phyloP scores from a whole-genome alignment of 2,329 filamentous ascomycete species.

The Calycina marina region DNA sequence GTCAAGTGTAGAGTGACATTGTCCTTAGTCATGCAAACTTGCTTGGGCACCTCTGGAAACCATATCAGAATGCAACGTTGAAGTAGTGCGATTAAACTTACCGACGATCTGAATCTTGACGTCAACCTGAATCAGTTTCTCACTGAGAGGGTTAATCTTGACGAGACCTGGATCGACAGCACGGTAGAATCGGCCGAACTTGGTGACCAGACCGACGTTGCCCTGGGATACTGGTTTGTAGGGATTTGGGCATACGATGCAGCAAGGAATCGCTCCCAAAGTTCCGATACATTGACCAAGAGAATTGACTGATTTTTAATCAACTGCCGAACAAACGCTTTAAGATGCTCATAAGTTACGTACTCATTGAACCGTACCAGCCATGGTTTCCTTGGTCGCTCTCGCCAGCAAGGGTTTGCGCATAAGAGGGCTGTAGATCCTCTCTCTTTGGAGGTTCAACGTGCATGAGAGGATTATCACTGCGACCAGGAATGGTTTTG shows the following conservation, averaged over 20 bases:
- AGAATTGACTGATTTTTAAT: slow-evolving; percentile 40
- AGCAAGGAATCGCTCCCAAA: slow-evolving; percentile 79
- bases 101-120: slow-evolving; percentile 97
- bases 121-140: slow-evolving; percentile 80
- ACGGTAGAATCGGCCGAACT: slow-evolving; percentile 88
- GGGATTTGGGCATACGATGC: slow-evolving; percentile 83
- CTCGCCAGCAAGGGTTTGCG: slow-evolving; percentile 44
- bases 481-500: neutral
- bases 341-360: slow-evolving; percentile 21
- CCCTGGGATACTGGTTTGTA: slow-evolving; percentile 88
- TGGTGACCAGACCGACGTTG: slow-evolving; percentile 88
- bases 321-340: neutral
- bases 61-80: slow-evolving; percentile 2
- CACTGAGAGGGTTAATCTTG: slow-evolving; percentile 91
- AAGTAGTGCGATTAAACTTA: slow-evolving; percentile 20
- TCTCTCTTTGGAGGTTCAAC: slow-evolving; percentile 71
- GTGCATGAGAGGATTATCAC: slow-evolving; percentile 36
- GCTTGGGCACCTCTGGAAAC: slow-evolving; percentile 65
- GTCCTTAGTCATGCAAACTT: slow-evolving; percentile 99
- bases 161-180: slow-evolving; percentile 93
- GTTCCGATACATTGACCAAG: slow-evolving; percentile 65
- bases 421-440: slow-evolving; percentile 64
- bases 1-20: slow-evolving; percentile 91
- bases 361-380: slow-evolving; percentile 84
- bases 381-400: slow-evolving; percentile 57